A percentile compares a stretch with the other conserved stretches of the same genome.
These are phyloP conservation scores for Aspergillus ochraceus DNA, from an alignment of 2,329 filamentous ascomycete species.

Conservation along the genomic window DNA sequence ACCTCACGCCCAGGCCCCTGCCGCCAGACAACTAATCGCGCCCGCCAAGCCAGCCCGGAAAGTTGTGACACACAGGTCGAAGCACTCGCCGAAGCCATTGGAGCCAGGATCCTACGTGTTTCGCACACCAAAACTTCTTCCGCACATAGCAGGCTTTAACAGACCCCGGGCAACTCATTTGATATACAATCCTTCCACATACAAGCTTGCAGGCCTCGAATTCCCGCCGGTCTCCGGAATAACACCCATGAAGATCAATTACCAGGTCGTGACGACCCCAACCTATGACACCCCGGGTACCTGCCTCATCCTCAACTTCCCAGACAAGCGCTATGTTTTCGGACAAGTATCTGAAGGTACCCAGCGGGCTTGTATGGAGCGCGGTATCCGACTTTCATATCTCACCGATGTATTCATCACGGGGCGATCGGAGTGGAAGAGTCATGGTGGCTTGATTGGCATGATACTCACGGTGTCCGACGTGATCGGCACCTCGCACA, in stretches of 20 bases:
- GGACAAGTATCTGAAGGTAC: constrained; percentile 81
- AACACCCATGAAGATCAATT: constrained; percentile 66
- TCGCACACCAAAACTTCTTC: constrained; percentile 12
- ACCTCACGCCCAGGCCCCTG: neutral
- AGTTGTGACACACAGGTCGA: neutral
- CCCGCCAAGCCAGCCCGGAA: neutral
- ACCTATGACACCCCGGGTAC: constrained; percentile 87
- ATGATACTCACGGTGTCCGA: constrained; percentile 83
- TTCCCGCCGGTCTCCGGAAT: constrained; percentile 6
- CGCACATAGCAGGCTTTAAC: no score
- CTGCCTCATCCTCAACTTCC: constrained; percentile 74
- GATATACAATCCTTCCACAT: constrained; percentile 21
- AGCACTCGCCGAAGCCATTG: constrained; percentile 1
- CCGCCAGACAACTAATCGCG: neutral
- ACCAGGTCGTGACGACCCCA: constrained; percentile 77
- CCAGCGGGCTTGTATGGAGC: constrained; percentile 72
- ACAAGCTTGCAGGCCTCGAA: constrained; percentile 16
- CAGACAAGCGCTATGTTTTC: constrained; percentile 79
- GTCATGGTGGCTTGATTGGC: constrained; percentile 78
- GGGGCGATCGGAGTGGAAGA: constrained; percentile 73
- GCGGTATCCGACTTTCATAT: constrained; percentile 64
- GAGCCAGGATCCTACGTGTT: constrained; percentile 13
- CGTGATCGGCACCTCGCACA: constrained; percentile 50
- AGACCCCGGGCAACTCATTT: constrained; percentile 19
- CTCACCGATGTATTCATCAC: constrained; percentile 79